Evolutionary conservation across 2,329 filamentous ascomycete genomes (phyloP).

Genomic region (Pseudocercospora cruenta): DNA sequence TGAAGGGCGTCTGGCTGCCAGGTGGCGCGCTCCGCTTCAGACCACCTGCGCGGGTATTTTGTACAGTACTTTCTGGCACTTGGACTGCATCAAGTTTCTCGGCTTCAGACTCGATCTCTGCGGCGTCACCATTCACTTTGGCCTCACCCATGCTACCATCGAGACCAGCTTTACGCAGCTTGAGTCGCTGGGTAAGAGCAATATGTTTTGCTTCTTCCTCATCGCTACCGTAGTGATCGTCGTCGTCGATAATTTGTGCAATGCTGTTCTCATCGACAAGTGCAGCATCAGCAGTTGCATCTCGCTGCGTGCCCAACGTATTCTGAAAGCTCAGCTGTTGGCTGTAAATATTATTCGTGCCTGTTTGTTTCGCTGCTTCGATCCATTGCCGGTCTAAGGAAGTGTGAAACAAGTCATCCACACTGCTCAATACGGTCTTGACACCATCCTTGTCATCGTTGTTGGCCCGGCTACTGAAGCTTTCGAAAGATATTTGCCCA

Average conservation of each 20-base stretch:
- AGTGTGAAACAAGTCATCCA: constrained; percentile 81
- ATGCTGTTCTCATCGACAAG: constrained; percentile 69
- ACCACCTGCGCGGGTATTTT: not conserved
- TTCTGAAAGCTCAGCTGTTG: constrained; percentile 1
- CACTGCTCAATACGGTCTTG: constrained; percentile 79
- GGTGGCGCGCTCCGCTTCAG: constrained; percentile 30
- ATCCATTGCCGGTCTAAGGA: constrained; percentile 20
- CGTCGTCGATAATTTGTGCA: constrained; percentile 49
- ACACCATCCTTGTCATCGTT: constrained; percentile 56
- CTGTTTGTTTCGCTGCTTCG: constrained; percentile 5
- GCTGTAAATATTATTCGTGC: constrained; percentile 12
- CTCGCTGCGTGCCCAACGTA: constrained; percentile 8
- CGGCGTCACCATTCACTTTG: constrained; percentile 23
- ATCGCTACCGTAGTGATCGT: constrained; percentile 45
- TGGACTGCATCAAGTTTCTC: constrained; percentile 22
- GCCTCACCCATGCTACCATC: constrained; percentile 28
- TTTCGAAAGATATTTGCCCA: constrained; percentile 61
- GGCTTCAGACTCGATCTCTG: constrained; percentile 28
- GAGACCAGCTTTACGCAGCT: constrained; percentile 27
- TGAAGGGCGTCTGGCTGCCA: constrained; percentile 28
- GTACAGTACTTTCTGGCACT: constrained; percentile 15
- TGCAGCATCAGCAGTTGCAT: constrained; percentile 40
- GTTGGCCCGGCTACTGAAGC: constrained; percentile 63
- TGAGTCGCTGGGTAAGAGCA: constrained; percentile 37
- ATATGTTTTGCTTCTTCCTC: constrained; percentile 45